phyloP scores from a whole-genome alignment of 768 basidiomycete genomes.

The Serendipita sp. region DNA sequence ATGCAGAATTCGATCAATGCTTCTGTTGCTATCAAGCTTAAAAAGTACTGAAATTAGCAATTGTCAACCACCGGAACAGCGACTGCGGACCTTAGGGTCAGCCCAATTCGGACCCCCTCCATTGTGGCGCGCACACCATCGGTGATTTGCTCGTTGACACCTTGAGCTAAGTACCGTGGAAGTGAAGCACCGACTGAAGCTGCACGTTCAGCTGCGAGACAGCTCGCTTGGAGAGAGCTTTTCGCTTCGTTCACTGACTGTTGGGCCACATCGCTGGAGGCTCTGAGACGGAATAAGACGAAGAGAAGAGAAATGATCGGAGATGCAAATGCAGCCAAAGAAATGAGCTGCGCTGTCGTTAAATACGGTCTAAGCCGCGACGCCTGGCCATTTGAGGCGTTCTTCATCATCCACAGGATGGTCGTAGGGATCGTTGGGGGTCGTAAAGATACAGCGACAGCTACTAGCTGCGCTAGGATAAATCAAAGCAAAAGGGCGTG shows the following conservation, averaged over 20 bases:
- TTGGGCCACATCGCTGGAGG: constrained; percentile 56
- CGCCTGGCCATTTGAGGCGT: background rate
- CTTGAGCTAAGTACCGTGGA: constrained; percentile 75
- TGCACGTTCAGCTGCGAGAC: constrained; percentile 69
- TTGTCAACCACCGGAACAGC: background rate
- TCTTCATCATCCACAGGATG: no score
- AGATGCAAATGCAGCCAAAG: constrained; percentile 81
- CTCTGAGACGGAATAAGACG: constrained; percentile 65
- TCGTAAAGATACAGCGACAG: no score
- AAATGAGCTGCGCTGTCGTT: constrained; percentile 63
- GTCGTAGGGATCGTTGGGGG: no score
- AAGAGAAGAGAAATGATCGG: constrained; percentile 81
- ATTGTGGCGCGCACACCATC: constrained; percentile 67
- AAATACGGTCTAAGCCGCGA: constrained; percentile 59
- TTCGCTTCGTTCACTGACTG: constrained; percentile 55
- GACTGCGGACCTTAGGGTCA: constrained; percentile 23
- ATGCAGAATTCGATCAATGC: constrained; percentile 82
- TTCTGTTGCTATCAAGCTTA: constrained; percentile 67
- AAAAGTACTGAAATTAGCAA: constrained; percentile 17
- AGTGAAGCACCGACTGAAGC: constrained; percentile 70
- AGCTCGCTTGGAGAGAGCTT: constrained; percentile 61
- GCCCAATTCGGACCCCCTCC: constrained; percentile 54
- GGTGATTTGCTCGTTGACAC: constrained; percentile 64
- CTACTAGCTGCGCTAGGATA: no score
- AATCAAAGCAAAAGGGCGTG: no score